These are phyloP conservation scores for Davidsoniella australis DNA, from an alignment of 2,329 filamentous ascomycete species.

Conservation along the genomic window DNA sequence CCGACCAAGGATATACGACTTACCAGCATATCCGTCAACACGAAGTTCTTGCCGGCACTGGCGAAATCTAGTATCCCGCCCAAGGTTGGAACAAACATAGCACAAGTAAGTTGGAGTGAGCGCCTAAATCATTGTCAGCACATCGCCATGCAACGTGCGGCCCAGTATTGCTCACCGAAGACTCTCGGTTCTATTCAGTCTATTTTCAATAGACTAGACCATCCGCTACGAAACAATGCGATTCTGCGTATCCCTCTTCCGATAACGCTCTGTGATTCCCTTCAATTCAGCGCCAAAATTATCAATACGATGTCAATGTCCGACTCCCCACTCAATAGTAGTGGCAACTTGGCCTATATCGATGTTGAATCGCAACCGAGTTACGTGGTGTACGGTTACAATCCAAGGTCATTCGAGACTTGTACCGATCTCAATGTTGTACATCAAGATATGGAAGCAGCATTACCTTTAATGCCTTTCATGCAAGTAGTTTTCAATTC, in stretches of 20 bases:
- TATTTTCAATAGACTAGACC: not conserved
- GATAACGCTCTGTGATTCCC: not conserved
- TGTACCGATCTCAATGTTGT: not conserved
- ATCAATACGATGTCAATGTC: not conserved
- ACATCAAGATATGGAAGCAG: not conserved
- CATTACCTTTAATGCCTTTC: constrained; percentile 1
- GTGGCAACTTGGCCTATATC: no score
- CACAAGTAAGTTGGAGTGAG: no score
- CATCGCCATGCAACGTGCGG: not conserved
- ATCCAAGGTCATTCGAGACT: not conserved
- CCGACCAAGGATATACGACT: no score
- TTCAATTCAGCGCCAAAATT: not conserved
- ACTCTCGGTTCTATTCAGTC: not conserved
- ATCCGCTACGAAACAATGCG: not conserved
- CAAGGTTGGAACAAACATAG: no score
- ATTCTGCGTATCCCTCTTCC: not conserved
- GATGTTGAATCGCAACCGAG: not conserved
- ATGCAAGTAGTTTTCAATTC: constrained; percentile 5
- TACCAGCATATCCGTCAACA: no score
- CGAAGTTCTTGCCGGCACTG: no score
- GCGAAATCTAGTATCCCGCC: no score
- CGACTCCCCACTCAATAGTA: not conserved
- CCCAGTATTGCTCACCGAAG: not conserved
- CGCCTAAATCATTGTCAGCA: no score
- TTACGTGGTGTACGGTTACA: constrained; percentile 1